Base-by-base conservation (phyloP, 2,329 filamentous ascomycete species). In the Fusarium begoniae region DNA sequence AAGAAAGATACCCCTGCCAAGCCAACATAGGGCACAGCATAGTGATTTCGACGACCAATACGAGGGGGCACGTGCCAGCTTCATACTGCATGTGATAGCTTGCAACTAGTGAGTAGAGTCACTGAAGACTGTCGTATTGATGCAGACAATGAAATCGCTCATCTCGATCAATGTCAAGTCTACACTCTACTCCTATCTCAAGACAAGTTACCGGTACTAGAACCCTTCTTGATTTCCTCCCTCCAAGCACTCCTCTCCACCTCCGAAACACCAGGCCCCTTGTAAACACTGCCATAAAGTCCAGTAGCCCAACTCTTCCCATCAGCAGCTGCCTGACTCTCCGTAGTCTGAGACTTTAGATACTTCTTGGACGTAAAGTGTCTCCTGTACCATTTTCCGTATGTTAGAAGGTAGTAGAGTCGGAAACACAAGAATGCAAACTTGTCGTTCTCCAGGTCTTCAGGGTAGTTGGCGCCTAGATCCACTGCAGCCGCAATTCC, bases 391-490 rank as follows among this genome's bases (percentile, higher is more conserved):
- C 90, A 91, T 73, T 86, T 88, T 28, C 90, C 90, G 74, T 92
- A 91, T 0, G 84, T 81, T 6, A 92, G 78, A 55, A 91, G 79
- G 66, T 91, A 91, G 72, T 92, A 92, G 66, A 92, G 77, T 48
- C 90, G 79, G 76, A 92, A 92, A 54, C 86, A 85, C 66, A 91
- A 75, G 62, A 92, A 85, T 0, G 90, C 88, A 76, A 90, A 92
- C 60, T 83, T 84, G 69, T 91, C 90, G n/a, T 88, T 80, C 80
- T 91, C 90, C 4, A 92, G 77, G 74, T 91, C 90, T 68, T 73
- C 70, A 6, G 70, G 70, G 14, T 73, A 73, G 0, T 26, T 56
- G 2, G 69, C 70, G 3, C 70, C 70, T 0, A 73, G n/a, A 9
- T 73, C 70, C 4, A 73, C 70, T 1, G 70, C 70, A 13, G 70